Evolutionary conservation across 2,329 filamentous ascomycete genomes (phyloP).

Genomic region (Fusarium napiforme): DNA sequence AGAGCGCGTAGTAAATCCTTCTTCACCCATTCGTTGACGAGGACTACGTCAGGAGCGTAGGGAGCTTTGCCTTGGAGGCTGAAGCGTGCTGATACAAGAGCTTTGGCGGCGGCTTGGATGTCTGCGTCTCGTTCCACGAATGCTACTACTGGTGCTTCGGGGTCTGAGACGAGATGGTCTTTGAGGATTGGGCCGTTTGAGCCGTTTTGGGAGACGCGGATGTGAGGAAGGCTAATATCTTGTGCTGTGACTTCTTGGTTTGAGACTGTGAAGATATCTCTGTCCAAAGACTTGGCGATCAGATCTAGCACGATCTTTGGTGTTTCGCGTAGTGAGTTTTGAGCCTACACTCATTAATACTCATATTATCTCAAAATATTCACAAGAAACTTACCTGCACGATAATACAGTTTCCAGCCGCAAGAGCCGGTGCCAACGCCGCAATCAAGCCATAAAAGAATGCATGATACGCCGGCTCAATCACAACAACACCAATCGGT

Average conservation of each 20-base stretch:
- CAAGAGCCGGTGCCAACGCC: conserved; percentile 25
- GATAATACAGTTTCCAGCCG: conserved; percentile 32
- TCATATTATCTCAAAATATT: neutral
- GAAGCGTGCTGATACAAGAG: conserved; percentile 28
- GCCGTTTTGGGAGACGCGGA: conserved; percentile 13
- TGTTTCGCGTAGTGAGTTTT: conserved; percentile 17
- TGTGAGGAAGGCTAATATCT: conserved; percentile 14
- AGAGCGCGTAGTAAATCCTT: conserved; percentile 33
- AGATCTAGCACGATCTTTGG: conserved; percentile 1
- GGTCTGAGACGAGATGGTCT: conserved; percentile 12
- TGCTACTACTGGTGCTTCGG: conserved; percentile 10
- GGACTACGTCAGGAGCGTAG: conserved; percentile 34
- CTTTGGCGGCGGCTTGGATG: conserved; percentile 27
- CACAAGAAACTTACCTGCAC: conserved; percentile 5
- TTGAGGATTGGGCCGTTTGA: neutral
- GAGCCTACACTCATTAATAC: neutral
- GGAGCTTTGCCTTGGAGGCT: conserved; percentile 27
- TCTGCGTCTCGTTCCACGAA: conserved; percentile 39
- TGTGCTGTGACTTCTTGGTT: neutral
- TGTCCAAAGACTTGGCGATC: conserved; percentile 15
- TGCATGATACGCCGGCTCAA: conserved; percentile 34
- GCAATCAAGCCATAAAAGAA: conserved; percentile 35
- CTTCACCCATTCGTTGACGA: conserved; percentile 41
- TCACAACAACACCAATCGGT: conserved; percentile 28
- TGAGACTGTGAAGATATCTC: conserved; percentile 14